Base-by-base conservation (phyloP, 1,139 yeast species). In the Hyphopichia wangnamkhiaoensis region DNA sequence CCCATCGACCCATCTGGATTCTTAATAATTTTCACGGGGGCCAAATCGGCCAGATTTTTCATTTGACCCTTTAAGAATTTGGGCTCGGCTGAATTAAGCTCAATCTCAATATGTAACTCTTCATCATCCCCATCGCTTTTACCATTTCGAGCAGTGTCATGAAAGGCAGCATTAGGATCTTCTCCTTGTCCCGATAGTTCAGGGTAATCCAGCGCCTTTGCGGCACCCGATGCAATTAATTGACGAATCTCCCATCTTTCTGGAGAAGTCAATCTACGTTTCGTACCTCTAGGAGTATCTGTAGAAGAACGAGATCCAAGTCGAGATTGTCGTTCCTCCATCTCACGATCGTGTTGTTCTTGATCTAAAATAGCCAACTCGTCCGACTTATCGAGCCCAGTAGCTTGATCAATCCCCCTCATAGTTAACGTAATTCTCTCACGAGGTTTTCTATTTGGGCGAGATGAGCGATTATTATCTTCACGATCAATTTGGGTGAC, bases 241-340 rank as follows among this genome's bases (percentile, higher is more conserved):
- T 91, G 97, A 25, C 87, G 71, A 37, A 88, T 74, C 53, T 91
- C 97, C 96, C 96, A 91, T 41, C 91, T 65, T 58, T 91, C 98
- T 1, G 95, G 95, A 0, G 95, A 84, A 0, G 94, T 83, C 28
- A 84, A 59, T 37, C 88, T 65, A 49, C 81, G 71, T 41, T 68
- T 61, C 14, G 41, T 35, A 10, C 47, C 45, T 23, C 46, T 30
- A 15, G 34, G 31, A 18, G 27, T 39, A 30, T 33, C 32, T 16
- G 16, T 14, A 8, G 37, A 17, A 7, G 12, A 13, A 5, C 12
- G 15, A 15, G 17, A 5, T 5, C 23, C 34, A 12, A 3, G 4
- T 29, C 42, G 23, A n/a, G 40, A 21, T 18, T 33, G 39, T n/a
- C 31, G 34, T 3, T 27, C 37, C 23, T 34, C 38, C 24, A 41